phyloP scores from a whole-genome alignment of 2,329 filamentous ascomycete genomes.

The Aspergillus pseudotamarii region DNA sequence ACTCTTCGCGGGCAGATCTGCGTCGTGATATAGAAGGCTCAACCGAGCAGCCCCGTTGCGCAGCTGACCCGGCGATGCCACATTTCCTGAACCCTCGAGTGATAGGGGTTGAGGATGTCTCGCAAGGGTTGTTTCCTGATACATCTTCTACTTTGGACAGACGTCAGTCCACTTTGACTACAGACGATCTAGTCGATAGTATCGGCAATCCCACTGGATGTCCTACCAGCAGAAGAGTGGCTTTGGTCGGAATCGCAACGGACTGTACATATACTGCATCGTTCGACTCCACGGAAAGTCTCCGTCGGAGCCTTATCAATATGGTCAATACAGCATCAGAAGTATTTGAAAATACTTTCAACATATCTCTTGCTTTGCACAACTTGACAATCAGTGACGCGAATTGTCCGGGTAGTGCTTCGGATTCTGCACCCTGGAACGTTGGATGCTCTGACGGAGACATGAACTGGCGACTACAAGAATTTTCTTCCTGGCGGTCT shows the following conservation, averaged over 20 bases:
- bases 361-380: constrained; percentile 83
- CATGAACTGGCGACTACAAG: constrained; percentile 50
- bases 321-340: constrained; percentile 83
- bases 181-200: constrained; percentile 56
- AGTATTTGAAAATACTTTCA: constrained; percentile 85
- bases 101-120: not conserved
- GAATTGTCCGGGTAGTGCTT: constrained; percentile 69
- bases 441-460: constrained; percentile 18
- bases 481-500: constrained; percentile 84
- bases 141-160: not conserved
- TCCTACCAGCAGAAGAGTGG: constrained; percentile 80
- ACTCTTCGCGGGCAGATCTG: not conserved
- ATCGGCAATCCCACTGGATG: constrained; percentile 81
- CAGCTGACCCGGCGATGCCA: not conserved
- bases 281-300: constrained; percentile 63
- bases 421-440: constrained; percentile 48
- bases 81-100: too few relatives aligned
- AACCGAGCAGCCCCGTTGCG: not conserved
- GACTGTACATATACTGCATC: constrained; percentile 81
- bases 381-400: constrained; percentile 77
- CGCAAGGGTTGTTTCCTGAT: not conserved
- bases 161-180: constrained; percentile 5
- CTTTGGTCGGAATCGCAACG: constrained; percentile 83
- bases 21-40: not conserved
- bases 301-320: constrained; percentile 40